phyloP scores from a whole-genome alignment of 2,329 filamentous ascomycete species.

The Cladosporium sp. region DNA sequence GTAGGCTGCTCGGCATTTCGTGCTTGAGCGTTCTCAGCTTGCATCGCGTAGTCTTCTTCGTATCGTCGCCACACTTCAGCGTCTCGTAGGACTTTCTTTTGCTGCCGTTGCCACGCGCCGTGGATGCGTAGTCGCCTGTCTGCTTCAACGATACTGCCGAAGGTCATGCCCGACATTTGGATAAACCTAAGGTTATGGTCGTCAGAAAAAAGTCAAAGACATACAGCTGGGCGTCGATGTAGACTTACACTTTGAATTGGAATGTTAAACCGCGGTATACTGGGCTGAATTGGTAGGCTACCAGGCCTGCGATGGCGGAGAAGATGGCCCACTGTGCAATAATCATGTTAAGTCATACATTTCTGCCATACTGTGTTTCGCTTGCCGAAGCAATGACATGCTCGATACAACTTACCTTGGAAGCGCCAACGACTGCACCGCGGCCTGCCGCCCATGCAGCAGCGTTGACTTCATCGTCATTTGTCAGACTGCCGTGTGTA shows the following conservation, averaged over 20 bases:
- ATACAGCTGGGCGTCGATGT: not conserved
- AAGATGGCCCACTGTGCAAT: slow-evolving; percentile 64
- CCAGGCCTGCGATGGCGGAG: slow-evolving; percentile 57
- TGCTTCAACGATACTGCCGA: slow-evolving; percentile 72
- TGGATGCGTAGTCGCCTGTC: slow-evolving; percentile 64
- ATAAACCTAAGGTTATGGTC: slow-evolving; percentile 61
- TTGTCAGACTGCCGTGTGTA: slow-evolving; percentile 51
- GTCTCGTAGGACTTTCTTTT: slow-evolving; percentile 60
- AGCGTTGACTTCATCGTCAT: slow-evolving; percentile 62
- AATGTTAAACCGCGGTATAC: slow-evolving; percentile 68
- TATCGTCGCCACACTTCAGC: slow-evolving; percentile 65
- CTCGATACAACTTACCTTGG: slow-evolving; percentile 48
- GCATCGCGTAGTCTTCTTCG: slow-evolving; percentile 51
- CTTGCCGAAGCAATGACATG: not conserved
- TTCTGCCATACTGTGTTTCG: not conserved
- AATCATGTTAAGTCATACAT: not conserved
- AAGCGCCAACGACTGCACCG: slow-evolving; percentile 63
- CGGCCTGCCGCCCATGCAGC: slow-evolving; percentile 68
- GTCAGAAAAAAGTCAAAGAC: not conserved
- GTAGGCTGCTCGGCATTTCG: too few relatives aligned
- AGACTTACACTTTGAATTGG: slow-evolving; percentile 70
- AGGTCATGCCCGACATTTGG: slow-evolving; percentile 81
- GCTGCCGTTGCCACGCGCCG: slow-evolving; percentile 61
- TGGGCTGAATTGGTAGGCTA: slow-evolving; percentile 63
- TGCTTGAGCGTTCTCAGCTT: not conserved